These are phyloP conservation scores for Botryococcus braunii DNA, from an alignment of 163 green algal species.

Conservation along the genomic window DNA sequence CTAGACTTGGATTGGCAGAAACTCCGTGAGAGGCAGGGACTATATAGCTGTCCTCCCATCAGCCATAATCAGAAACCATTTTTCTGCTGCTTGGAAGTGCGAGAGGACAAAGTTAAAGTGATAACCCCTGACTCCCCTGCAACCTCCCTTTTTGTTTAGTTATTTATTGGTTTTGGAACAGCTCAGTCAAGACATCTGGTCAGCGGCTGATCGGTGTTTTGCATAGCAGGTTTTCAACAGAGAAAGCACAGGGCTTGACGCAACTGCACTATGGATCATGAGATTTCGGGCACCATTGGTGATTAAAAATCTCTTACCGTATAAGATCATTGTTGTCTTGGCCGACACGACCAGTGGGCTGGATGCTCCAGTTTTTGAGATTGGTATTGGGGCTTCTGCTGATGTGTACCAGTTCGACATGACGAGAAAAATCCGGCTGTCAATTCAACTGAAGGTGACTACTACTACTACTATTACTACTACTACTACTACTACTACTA, in stretches of 20 bases:
- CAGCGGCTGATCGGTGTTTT: no score
- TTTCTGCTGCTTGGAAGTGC: slow-evolving; percentile 46
- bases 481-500: no score
- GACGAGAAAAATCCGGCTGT: slow-evolving; percentile 21
- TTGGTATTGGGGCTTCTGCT: slow-evolving; percentile 10
- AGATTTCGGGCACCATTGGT: slow-evolving; percentile 36
- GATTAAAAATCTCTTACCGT: slow-evolving; percentile 42
- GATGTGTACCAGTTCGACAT: slow-evolving; percentile 28
- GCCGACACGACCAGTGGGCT: slow-evolving; percentile 3
- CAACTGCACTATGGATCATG: no score
- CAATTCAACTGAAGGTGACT: slow-evolving; percentile 20
- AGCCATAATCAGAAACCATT: slow-evolving; percentile 18
- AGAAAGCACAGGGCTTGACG: no score
- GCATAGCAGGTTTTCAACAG: no score
- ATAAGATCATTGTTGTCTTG: slow-evolving; percentile 25
- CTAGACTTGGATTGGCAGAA: slow-evolving; percentile 26
- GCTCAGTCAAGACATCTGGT: neutral
- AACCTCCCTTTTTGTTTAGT: neutral
- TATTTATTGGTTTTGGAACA: neutral
- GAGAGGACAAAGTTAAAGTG: slow-evolving; percentile 7
- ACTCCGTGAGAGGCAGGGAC: slow-evolving; percentile 39
- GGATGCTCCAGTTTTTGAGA: slow-evolving; percentile 8
- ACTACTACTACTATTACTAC: no score
- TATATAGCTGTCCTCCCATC: slow-evolving; percentile 34
- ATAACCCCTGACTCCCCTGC: neutral